Evolutionary conservation across 1,284 basidiomycete species (phyloP), one percentile per base, ranked within the genome.

Genomic region (Ceraceosorus guamensis): DNA sequence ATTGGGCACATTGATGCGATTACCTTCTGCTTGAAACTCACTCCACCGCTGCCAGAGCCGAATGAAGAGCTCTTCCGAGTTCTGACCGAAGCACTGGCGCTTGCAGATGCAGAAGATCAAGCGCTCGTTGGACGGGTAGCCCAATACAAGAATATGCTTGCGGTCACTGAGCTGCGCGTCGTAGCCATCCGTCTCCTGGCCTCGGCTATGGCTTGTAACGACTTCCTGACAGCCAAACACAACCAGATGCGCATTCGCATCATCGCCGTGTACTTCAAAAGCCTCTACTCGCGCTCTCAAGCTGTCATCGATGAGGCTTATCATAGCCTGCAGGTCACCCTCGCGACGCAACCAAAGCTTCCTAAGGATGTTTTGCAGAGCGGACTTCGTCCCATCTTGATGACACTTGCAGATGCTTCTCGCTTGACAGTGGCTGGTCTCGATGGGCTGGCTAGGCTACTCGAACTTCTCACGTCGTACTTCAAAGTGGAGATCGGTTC

Each of bases 401-500:
- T 97, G 87, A 98, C 98, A 73, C 83, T 99, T 16, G 92, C 92
- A 4, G 96, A 99, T 77, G 88, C 92, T 44, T 91, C 92, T 73
- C 85, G 90, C 33, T 82, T 99, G 33, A 93, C 91, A 4, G 88
- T 96, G n/a, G 84, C 89, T 5, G 92, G 93, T 16, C 79, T 99
- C 48, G 73, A 97, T 75, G 95, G 96, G 4, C 80, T 99, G 30
- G 93, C 95, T 11, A 85, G 92, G n/a, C 82, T 99, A 58, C 80
- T 99, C 50, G 91, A 96, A 77, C 82, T 98, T 6, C 79, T 99
- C 55, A 96, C 92, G 48, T 97, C 95, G 76, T 99, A 99, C 79
- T 99, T 99, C 85, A 98, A 98, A 77, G 93, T 98, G 46, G 95
- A 99, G 79, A 98, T 99, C 66, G 96, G 95, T 7, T 85, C 89